These are phyloP conservation scores for Hyparrhenia diplandra DNA, from an alignment of 176 grass and related monocot species.

Conservation along the genomic window DNA sequence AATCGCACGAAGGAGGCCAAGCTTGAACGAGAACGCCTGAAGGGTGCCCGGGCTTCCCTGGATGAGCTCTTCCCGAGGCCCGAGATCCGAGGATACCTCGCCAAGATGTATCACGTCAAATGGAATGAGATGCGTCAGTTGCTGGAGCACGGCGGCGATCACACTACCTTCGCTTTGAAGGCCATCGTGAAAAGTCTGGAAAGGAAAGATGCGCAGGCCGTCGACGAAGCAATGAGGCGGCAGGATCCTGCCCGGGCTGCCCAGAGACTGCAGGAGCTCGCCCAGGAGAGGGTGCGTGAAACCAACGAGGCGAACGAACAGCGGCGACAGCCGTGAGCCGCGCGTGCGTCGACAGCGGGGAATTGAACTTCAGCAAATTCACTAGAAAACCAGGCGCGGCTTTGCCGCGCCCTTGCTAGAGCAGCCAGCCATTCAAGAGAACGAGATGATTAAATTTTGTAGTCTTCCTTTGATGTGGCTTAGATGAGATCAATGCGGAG, in stretches of 20 bases:
- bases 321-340: background rate
- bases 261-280: background rate
- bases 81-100: background rate
- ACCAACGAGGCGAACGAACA: no score
- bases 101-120: background rate
- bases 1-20: background rate
- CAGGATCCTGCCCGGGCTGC: background rate
- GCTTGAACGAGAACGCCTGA: background rate
- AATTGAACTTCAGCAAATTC: no score
- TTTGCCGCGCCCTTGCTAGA: no score
- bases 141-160: background rate
- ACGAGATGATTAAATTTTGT: no score
- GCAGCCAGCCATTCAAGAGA: no score
- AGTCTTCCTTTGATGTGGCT: no score
- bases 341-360: no score
- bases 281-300: background rate
- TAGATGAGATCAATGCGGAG: no score
- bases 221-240: background rate
- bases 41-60: background rate
- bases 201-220: background rate
- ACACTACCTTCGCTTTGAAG: background rate
- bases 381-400: no score
- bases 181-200: background rate
- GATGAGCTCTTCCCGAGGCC: slow-evolving; percentile 12
- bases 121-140: background rate